These are phyloP conservation scores for Collybia sordida DNA, from an alignment of 768 basidiomycete genomes.

Conservation along the genomic window DNA sequence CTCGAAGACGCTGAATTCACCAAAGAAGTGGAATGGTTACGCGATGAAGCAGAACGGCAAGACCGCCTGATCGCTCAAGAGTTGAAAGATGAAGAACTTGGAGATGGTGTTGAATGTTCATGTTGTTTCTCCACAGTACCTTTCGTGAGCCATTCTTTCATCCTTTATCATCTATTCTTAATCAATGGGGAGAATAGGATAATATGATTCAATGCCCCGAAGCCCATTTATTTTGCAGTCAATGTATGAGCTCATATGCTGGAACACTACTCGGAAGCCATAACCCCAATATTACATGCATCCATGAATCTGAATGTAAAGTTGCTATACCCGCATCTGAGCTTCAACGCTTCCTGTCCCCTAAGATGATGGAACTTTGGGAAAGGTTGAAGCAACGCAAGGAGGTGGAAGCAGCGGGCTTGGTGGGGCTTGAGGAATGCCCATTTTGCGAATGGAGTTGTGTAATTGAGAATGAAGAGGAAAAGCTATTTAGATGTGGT, in stretches of 20 bases:
- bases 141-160: slow-evolving; percentile 49
- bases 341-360: slow-evolving; percentile 63
- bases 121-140: slow-evolving; percentile 79
- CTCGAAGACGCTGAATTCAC: slow-evolving; percentile 47
- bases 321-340: slow-evolving; percentile 67
- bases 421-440: slow-evolving; percentile 87
- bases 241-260: slow-evolving; percentile 70
- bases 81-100: slow-evolving; percentile 28
- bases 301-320: slow-evolving; percentile 77
- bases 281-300: slow-evolving; percentile 65
- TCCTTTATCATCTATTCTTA: background rate
- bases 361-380: slow-evolving; percentile 68
- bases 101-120: slow-evolving; percentile 75
- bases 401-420: slow-evolving; percentile 73
- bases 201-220: slow-evolving; percentile 91
- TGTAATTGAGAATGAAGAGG: slow-evolving; percentile 63
- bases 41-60: background rate
- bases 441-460: slow-evolving; percentile 89
- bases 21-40: slow-evolving; percentile 22
- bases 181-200: slow-evolving; percentile 43
- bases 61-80: background rate
- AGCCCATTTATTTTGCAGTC: slow-evolving; percentile 80
- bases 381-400: slow-evolving; percentile 73
- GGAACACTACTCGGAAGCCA: slow-evolving; percentile 66
- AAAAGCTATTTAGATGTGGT: slow-evolving; percentile 58